phyloP scores from a whole-genome alignment of 2,329 filamentous ascomycete genomes.

The Trichophaea hybrida region DNA sequence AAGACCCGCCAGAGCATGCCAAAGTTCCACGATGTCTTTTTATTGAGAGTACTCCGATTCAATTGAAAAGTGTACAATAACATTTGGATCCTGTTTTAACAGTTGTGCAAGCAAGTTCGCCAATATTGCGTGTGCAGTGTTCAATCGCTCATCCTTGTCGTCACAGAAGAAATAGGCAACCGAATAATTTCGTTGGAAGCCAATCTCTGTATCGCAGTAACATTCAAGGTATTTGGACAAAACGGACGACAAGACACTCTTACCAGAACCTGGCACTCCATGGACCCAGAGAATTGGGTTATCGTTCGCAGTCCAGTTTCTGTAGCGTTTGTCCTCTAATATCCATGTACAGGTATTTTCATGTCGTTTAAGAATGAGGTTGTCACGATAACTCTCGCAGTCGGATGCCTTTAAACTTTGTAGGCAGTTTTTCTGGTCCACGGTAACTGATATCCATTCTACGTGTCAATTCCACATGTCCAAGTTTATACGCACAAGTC shows the following conservation, averaged over 20 bases:
- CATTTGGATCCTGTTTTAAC: neutral
- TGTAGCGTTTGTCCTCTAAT: neutral
- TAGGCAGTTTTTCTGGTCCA: neutral
- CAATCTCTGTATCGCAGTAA: no score
- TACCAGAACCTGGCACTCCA: conserved; percentile 9
- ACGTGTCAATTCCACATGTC: neutral
- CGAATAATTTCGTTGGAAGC: neutral
- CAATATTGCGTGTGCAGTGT: conserved; percentile 1
- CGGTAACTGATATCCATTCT: neutral
- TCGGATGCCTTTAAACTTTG: neutral
- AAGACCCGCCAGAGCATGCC: neutral
- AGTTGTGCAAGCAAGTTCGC: conserved; percentile 6
- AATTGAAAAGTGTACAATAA: conserved; percentile 1
- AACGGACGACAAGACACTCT: conserved; percentile 6
- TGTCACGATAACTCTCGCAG: neutral
- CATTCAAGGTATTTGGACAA: neutral
- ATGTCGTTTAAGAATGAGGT: neutral
- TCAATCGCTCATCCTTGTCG: conserved; percentile 4
- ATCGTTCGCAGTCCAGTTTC: neutral
- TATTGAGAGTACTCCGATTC: neutral
- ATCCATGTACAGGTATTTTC: conserved; percentile 4
- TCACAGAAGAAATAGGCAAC: conserved; percentile 13
- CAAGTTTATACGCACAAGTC: neutral
- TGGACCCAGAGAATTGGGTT: conserved; percentile 7
- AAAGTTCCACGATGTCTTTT: neutral